These are phyloP conservation scores for Hypericum androsaemum DNA, from an alignment of 345 rosid species.

Conservation along the genomic window DNA sequence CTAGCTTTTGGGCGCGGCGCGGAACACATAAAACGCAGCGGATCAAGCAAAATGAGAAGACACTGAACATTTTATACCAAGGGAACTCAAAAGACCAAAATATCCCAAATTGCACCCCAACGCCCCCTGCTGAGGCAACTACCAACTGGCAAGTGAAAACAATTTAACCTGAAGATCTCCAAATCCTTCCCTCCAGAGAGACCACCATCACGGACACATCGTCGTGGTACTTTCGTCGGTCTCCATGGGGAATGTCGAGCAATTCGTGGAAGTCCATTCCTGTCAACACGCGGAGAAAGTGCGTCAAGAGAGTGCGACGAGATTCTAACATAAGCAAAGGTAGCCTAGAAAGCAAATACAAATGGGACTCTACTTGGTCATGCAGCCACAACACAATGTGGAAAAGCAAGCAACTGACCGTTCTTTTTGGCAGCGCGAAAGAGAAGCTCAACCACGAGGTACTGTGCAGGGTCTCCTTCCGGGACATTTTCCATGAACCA, in stretches of 20 bases:
- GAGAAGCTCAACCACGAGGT: constrained; percentile 83
- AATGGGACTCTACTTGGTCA: no score
- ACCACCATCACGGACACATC: constrained; percentile 98
- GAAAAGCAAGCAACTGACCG: constrained; percentile 34
- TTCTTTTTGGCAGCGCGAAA: constrained; percentile 95
- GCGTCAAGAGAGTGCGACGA: neutral
- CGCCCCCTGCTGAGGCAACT: no score
- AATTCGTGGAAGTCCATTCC: constrained; percentile 94
- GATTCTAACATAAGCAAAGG: neutral
- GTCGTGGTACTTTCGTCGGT: constrained; percentile 88
- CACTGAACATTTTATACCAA: no score
- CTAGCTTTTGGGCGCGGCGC: no score
- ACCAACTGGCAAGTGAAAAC: constrained; percentile 3
- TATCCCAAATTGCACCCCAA: no score
- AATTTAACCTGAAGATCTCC: constrained; percentile 83
- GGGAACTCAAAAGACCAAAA: no score
- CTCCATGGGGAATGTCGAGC: constrained; percentile 90
- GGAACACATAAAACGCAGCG: no score
- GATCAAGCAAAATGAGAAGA: no score
- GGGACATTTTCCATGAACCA: constrained; percentile 98
- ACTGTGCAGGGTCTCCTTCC: constrained; percentile 95
- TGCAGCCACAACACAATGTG: no score
- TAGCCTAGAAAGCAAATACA: neutral
- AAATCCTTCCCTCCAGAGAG: constrained; percentile 90
- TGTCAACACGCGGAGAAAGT: constrained; percentile 17